Percentiles rank a stretch among this genome's conserved stretches.
phyloP scores from a whole-genome alignment of 2,329 filamentous ascomycete species.

The Endocalyx cinctus region DNA sequence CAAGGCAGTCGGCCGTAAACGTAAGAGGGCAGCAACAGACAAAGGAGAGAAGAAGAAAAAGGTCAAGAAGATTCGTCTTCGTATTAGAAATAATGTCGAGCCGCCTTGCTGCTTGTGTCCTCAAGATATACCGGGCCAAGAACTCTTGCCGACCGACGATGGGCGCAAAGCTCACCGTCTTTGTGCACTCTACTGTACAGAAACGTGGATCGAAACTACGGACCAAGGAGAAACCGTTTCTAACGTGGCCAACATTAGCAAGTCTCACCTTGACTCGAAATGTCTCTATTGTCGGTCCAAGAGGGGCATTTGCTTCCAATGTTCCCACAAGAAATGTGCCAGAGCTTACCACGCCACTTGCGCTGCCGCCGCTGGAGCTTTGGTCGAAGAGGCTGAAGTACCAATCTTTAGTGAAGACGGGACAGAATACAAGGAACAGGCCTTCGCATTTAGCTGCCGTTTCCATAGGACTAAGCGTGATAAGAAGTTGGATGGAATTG shows the following conservation, averaged over 20 bases:
- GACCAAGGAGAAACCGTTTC: conserved; percentile 69
- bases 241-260: conserved; percentile 76
- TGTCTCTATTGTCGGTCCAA: conserved; percentile 94
- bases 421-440: conserved; percentile 86
- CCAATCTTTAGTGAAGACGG: conserved; percentile 87
- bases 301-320: conserved; percentile 95
- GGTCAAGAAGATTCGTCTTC: conserved; percentile 74
- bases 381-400: conserved; percentile 81
- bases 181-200: conserved; percentile 86
- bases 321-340: conserved; percentile 89
- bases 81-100: conserved; percentile 64
- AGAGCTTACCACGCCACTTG: conserved; percentile 94
- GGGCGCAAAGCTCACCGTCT: conserved; percentile 81
- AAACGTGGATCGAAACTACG: conserved; percentile 76
- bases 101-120: conserved; percentile 90
- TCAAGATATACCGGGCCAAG: conserved; percentile 77
- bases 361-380: conserved; percentile 84
- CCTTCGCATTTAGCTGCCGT: conserved; percentile 89
- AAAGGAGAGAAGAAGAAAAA: conserved; percentile 50
- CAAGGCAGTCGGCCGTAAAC: conserved; percentile 58
- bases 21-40: conserved; percentile 51
- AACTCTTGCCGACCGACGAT: conserved; percentile 82
- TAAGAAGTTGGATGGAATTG: conserved; percentile 65
- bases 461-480: conserved; percentile 88
- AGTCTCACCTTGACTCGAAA: conserved; percentile 84